A percentile compares a stretch with the other conserved stretches of the same genome.
Conservation (phyloP, 2,329 filamentous ascomycete species). For the Cladosporium sp. region DNA sequence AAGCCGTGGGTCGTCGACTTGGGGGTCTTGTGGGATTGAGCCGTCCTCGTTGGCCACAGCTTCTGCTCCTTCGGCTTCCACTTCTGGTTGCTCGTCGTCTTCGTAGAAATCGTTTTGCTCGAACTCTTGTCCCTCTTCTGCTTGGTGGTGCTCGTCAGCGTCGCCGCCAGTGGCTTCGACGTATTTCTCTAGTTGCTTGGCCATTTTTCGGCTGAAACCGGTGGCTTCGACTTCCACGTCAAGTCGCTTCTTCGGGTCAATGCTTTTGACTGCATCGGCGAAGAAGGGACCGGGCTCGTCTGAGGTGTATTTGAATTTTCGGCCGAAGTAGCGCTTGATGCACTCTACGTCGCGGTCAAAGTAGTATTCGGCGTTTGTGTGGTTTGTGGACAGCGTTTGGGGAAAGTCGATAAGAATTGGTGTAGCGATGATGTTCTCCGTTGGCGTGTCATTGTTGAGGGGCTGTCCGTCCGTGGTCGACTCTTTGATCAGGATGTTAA, state of each 20-base stretch:
- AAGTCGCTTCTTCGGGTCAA: slow-evolving; percentile 65
- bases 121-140: slow-evolving; percentile 30
- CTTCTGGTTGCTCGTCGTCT: slow-evolving; percentile 25
- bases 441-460: slow-evolving; percentile 23
- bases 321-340: slow-evolving; percentile 88
- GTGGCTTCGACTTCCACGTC: slow-evolving; percentile 89
- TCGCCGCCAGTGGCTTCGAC: slow-evolving; percentile 61
- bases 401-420: slow-evolving; percentile 96
- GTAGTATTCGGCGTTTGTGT: slow-evolving; percentile 91
- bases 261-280: slow-evolving; percentile 71
- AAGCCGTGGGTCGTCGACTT: slow-evolving; percentile 23
- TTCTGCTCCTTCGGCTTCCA: slow-evolving; percentile 15
- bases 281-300: slow-evolving; percentile 82
- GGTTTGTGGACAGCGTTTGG: slow-evolving; percentile 95
- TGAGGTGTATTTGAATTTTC: slow-evolving; percentile 81
- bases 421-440: slow-evolving; percentile 53
- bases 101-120: slow-evolving; percentile 37
- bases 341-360: slow-evolving; percentile 95
- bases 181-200: slow-evolving; percentile 86
- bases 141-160: slow-evolving; percentile 30
- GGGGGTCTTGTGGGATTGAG: slow-evolving; percentile 8
- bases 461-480: slow-evolving; percentile 9
- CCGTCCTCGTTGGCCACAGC: slow-evolving; percentile 14
- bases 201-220: slow-evolving; percentile 95
- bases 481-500: slow-evolving; percentile 95